Base-by-base conservation (phyloP, 768 basidiomycete species). In the Flagelloscypha sp. region DNA sequence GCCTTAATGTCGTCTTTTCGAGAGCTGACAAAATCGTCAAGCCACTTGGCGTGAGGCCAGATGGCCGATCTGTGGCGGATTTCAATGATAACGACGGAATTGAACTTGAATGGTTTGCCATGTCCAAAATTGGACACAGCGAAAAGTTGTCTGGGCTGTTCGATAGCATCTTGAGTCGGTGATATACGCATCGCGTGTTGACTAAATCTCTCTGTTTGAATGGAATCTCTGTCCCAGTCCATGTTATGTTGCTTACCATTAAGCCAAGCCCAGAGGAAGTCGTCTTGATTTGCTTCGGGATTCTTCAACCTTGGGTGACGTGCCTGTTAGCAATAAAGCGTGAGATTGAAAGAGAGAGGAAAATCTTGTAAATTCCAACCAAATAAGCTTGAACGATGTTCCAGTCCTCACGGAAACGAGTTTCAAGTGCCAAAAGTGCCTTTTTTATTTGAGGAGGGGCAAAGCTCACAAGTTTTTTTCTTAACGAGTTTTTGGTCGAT, bases 241-340 rank as follows among this genome's bases (percentile, higher is more conserved):
- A n/a, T n/a, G n/a, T n/a, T n/a, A n/a, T n/a, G n/a, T n/a, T n/a
- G 52, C 66, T 40, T 45, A 85, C 92, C 88, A 50, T 80, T 93
- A 7, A 97, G 67, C 92, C 93, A 98, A 1, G 74, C 89, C 89
- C 93, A 95, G 3, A 87, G 54, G 45, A 76, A 86, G 46, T 79
- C 70, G 23, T 50, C 55, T 30, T 61, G 48, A n/a, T 48, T 31
- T 8, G 37, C 25, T n/a, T 48, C 48, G 7, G 51, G 7, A 42
- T 32, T 24, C 31, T 13, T 22, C 49, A 19, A 37, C 20, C 6
- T 37, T 24, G 20, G 37, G 27, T 17, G 5, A 3, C 24, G 12
- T 31, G 3, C 24, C 38, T 11, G 19, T 27, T 20, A 24, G 4
- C 15, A 30, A 17, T 16, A 16, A 10, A 13, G 7, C 12, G 10